Percentiles rank a stretch among this genome's conserved stretches.
phyloP scores from a whole-genome alignment of 805 yeast genomes.

The Ogataea methylovora region DNA sequence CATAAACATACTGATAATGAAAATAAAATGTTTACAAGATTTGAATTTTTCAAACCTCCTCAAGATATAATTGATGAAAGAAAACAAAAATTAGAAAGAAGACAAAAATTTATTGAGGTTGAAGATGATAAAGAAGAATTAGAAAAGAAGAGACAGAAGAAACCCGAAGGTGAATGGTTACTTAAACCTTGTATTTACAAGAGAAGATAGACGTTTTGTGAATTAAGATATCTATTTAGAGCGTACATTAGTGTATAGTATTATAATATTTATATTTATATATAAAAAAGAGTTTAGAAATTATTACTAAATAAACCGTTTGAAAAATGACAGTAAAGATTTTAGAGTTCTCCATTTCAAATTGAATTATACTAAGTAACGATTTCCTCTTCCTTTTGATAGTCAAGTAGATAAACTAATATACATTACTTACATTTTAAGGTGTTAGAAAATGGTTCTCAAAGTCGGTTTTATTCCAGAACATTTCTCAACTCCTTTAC shows the following conservation, averaged over 20 bases:
- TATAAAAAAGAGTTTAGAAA: too few species aligned
- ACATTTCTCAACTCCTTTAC: constrained; percentile 84
- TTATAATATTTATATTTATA: not conserved
- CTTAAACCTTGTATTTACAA: constrained; percentile 95
- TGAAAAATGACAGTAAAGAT: too few species aligned
- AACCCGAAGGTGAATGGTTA: constrained; percentile 80
- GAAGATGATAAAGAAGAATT: constrained; percentile 57
- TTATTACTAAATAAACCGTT: too few species aligned
- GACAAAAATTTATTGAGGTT: constrained; percentile 61
- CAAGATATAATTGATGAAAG: constrained; percentile 57
- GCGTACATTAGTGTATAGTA: not conserved
- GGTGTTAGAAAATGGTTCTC: constrained; percentile 14
- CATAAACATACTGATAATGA: constrained; percentile 80
- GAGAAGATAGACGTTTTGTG: constrained; percentile 45
- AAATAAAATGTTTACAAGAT: constrained; percentile 91
- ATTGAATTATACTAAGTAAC: too few species aligned
- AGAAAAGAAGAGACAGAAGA: constrained; percentile 41
- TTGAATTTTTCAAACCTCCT: constrained; percentile 88
- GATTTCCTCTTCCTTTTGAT: too few species aligned
- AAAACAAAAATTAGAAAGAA: constrained; percentile 52
- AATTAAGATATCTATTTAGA: not conserved
- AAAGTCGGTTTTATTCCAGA: constrained; percentile 85
- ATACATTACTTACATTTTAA: not conserved
- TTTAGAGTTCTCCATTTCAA: too few species aligned
- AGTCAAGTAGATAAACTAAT: not conserved